Evolutionary conservation across 352 stramenopile species (phyloP).

Genomic region (Blastocystis sp.): DNA sequence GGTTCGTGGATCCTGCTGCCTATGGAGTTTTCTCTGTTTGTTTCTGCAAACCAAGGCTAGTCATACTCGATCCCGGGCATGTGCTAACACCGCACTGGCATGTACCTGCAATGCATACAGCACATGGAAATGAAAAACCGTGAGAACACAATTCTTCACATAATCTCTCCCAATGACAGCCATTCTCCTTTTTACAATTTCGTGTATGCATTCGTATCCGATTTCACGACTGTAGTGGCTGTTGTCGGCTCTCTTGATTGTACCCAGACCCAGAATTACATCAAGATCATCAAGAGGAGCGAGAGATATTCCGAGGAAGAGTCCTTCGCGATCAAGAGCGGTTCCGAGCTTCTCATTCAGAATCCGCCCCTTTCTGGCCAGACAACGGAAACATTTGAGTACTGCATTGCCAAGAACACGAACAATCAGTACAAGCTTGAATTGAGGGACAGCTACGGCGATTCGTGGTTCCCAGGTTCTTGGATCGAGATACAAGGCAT

Average conservation of each 20-base stretch:
- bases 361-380: slow-evolving; percentile 4
- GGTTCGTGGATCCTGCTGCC: slow-evolving; percentile 82
- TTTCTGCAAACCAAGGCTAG: no score
- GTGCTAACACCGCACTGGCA: no score
- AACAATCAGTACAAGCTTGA: slow-evolving; percentile 28
- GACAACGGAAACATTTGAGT: slow-evolving; percentile 13
- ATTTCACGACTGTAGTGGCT: background rate
- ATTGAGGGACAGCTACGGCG: background rate
- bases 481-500: background rate
- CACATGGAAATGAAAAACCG: no score
- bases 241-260: background rate
- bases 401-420: background rate
- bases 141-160: no score
- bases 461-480: slow-evolving; percentile 16
- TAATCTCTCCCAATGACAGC: no score
- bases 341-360: background rate
- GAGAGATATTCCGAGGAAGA: background rate
- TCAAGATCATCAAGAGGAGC: slow-evolving; percentile 6
- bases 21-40: no score
- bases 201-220: no score
- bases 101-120: no score
- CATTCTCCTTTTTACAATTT: no score
- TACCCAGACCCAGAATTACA: background rate
- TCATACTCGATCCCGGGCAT: no score
- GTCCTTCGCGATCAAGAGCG: background rate